These are phyloP conservation scores for Henckelia pumila DNA, from an alignment of 257 asterid genomes.

Conservation along the genomic window DNA sequence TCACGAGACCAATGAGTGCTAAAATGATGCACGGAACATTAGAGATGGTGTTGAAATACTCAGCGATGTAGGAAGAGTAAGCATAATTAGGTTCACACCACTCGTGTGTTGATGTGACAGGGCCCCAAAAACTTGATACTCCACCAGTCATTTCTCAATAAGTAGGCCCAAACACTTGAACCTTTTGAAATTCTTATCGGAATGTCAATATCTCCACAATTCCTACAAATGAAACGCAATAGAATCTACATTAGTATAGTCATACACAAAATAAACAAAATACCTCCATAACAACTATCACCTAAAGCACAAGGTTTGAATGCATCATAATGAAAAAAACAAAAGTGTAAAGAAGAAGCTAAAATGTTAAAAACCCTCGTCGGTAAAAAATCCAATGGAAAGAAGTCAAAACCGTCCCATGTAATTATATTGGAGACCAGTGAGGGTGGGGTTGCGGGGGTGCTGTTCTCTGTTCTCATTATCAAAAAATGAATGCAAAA, in stretches of 20 bases:
- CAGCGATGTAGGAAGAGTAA: constrained; percentile 85
- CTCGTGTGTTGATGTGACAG: constrained; percentile 89
- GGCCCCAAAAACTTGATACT: constrained; percentile 87
- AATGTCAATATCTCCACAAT: constrained; percentile 23
- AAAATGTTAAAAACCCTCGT: too few relatives aligned
- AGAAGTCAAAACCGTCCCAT: background rate
- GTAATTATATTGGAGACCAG: background rate
- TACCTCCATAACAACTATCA: constrained; percentile 8
- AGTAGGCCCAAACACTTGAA: constrained; percentile 13
- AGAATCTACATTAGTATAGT: background rate
- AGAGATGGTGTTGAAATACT: constrained; percentile 86
- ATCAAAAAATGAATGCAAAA: background rate
- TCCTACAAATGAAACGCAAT: constrained; percentile 26
- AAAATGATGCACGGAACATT: constrained; percentile 73
- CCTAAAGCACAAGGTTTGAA: background rate
- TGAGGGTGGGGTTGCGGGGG: too few relatives aligned
- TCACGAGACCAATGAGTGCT: constrained; percentile 78
- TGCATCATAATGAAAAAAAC: background rate
- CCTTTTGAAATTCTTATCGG: constrained; percentile 16
- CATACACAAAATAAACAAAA: background rate
- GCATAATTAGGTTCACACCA: constrained; percentile 96
- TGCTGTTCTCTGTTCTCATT: too few relatives aligned
- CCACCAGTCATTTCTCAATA: constrained; percentile 62
- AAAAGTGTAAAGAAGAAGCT: background rate
- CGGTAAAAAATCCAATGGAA: background rate